These are phyloP conservation scores for Globisporangium polare DNA, from an alignment of 352 stramenopile genomes.

Conservation along the genomic window DNA sequence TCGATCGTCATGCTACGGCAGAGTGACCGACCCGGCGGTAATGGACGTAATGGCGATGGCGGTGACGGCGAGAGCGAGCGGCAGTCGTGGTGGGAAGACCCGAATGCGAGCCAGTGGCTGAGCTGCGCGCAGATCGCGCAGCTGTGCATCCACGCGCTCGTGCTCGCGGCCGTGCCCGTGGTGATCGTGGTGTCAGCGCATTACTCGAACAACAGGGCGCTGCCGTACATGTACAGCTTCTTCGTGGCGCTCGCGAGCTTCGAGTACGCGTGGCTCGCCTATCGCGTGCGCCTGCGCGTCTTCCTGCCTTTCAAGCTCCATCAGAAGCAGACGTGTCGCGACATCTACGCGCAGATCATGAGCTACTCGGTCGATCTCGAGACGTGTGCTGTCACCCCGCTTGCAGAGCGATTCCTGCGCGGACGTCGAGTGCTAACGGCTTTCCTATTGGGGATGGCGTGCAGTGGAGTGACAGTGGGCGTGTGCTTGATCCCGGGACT, in stretches of 20 bases:
- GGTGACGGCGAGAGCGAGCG: slow-evolving; percentile 4
- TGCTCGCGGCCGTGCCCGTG: slow-evolving; percentile 28
- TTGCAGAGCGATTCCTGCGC: slow-evolving; percentile 36
- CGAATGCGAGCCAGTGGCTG: slow-evolving; percentile 15
- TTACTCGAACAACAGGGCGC: slow-evolving; percentile 29
- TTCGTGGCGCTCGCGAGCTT: slow-evolving; percentile 40
- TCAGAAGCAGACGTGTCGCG: slow-evolving; percentile 60
- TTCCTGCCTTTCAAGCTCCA: slow-evolving; percentile 67
- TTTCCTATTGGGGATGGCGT: slow-evolving; percentile 20
- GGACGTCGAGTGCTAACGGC: slow-evolving; percentile 25
- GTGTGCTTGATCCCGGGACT: background rate
- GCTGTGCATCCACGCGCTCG: slow-evolving; percentile 27
- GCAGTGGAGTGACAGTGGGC: slow-evolving; percentile 2
- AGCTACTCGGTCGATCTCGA: slow-evolving; percentile 54
- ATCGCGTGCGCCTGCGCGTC: slow-evolving; percentile 45
- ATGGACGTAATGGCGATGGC: background rate
- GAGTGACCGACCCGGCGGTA: background rate
- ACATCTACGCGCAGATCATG: slow-evolving; percentile 72
- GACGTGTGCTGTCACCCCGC: slow-evolving; percentile 45
- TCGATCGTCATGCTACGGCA: slow-evolving; percentile 26
- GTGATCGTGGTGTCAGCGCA: slow-evolving; percentile 31
- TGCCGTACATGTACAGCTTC: slow-evolving; percentile 49
- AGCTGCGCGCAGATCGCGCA: slow-evolving; percentile 26
- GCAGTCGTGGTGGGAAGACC: slow-evolving; percentile 35
- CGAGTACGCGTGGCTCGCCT: slow-evolving; percentile 61